Evolutionary conservation across 352 stramenopile genomes (phyloP).

Genomic region (Phytophthora crassamura): DNA sequence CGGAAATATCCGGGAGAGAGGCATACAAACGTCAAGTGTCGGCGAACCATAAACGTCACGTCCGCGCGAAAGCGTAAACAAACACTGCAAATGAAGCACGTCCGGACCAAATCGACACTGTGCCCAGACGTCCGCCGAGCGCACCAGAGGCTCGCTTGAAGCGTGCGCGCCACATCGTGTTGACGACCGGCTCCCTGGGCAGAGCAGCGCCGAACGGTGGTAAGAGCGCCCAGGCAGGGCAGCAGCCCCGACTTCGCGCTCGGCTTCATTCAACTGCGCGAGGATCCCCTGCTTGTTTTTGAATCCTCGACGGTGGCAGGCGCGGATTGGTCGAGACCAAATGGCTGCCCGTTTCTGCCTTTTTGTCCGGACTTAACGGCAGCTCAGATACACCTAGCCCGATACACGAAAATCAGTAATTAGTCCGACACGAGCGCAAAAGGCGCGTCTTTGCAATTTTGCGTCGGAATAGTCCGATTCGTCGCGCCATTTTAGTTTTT

Average conservation of each 20-base stretch:
- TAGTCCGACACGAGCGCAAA: neutral
- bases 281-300: conserved; percentile 11
- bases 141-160: neutral
- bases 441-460: too few relatives aligned
- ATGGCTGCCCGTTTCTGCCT: conserved; percentile 10
- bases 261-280: conserved; percentile 20
- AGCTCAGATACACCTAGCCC: conserved; percentile 27
- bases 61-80: too few relatives aligned
- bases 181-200: conserved; percentile 8
- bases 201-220: conserved; percentile 4
- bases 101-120: too few relatives aligned
- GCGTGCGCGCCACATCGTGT: conserved; percentile 16
- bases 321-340: conserved; percentile 14
- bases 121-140: too few relatives aligned
- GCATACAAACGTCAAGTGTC: too few relatives aligned
- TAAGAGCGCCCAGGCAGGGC: neutral
- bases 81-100: too few relatives aligned
- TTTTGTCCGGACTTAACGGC: conserved; percentile 14
- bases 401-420: conserved; percentile 11
- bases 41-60: too few relatives aligned
- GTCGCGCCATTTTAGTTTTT: too few relatives aligned
- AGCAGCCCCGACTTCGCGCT: conserved; percentile 3
- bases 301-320: conserved; percentile 10
- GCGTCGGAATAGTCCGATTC: too few relatives aligned
- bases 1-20: too few relatives aligned